phyloP scores from a whole-genome alignment of 2,329 filamentous ascomycete genomes.

The Fulvia fulva region DNA sequence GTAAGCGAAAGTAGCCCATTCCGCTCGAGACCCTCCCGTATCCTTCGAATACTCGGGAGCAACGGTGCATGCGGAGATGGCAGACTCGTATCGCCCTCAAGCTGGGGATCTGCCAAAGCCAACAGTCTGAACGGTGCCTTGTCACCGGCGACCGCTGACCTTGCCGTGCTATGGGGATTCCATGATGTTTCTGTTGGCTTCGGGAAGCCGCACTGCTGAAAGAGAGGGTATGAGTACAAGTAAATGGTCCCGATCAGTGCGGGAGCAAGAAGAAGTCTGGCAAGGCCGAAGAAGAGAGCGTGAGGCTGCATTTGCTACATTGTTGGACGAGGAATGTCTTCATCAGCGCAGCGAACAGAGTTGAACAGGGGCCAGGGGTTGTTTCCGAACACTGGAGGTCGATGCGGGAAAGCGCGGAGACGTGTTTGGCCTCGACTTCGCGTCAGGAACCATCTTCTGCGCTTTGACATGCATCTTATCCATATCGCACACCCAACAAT shows the following conservation, averaged over 20 bases:
- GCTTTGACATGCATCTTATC: not conserved
- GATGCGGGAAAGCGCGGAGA: not conserved
- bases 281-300: constrained; percentile 42
- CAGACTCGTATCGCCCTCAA: constrained; percentile 87
- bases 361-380: not conserved
- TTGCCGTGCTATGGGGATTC: constrained; percentile 16
- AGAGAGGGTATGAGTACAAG: constrained; percentile 82
- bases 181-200: constrained; percentile 18
- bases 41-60: constrained; percentile 37
- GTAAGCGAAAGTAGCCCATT: constrained; percentile 6
- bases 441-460: not conserved
- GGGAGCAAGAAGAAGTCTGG: constrained; percentile 57
- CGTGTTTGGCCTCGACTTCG: not conserved
- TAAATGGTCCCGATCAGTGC: constrained; percentile 68
- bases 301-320: constrained; percentile 46
- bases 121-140: constrained; percentile 79
- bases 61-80: constrained; percentile 49
- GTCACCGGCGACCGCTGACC: constrained; percentile 14
- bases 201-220: constrained; percentile 78
- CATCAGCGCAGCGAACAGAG: not conserved
- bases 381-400: not conserved
- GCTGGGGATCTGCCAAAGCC: constrained; percentile 83
- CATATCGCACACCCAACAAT: no score
- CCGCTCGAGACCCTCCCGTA: constrained; percentile 13
- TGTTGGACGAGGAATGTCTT: constrained; percentile 22